A percentile compares a stretch with the other conserved stretches of the same genome.
Conservation (phyloP, 352 stramenopile genomes). For the Globisporangium sylvaticum region DNA sequence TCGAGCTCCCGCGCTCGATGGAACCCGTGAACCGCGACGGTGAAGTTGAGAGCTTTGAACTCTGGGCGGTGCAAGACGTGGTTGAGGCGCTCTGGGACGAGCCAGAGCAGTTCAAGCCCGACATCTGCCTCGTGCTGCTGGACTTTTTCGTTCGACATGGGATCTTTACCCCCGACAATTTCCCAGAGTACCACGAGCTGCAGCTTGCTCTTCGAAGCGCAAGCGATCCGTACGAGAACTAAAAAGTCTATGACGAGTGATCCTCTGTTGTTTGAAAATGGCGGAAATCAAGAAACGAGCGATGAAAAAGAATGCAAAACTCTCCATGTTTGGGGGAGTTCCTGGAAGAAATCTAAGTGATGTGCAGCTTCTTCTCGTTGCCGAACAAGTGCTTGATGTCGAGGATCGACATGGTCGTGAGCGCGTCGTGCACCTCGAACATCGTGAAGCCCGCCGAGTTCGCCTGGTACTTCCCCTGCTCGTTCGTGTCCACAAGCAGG, state of each 20-base stretch:
- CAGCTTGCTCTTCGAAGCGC: conserved; percentile 28
- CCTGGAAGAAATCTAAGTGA: not conserved
- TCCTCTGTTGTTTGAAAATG: not conserved
- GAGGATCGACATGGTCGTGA: conserved; percentile 26
- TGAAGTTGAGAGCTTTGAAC: conserved; percentile 62
- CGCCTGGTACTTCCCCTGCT: conserved; percentile 17
- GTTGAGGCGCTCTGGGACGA: conserved; percentile 35
- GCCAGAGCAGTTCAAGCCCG: conserved; percentile 62
- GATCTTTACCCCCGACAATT: conserved; percentile 56
- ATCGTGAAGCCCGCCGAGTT: conserved; percentile 13
- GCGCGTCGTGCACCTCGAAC: conserved; percentile 23
- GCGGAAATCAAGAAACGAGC: not conserved
- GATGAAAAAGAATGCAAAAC: not conserved
- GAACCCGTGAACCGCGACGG: conserved; percentile 44
- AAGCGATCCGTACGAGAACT: conserved; percentile 21
- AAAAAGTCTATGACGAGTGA: not conserved
- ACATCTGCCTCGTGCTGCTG: conserved; percentile 62
- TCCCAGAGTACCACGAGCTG: conserved; percentile 39
- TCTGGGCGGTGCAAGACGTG: conserved; percentile 38
- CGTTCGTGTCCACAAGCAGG: conserved; percentile 23
- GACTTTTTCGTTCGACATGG: conserved; percentile 67
- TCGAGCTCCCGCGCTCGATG: conserved; percentile 40
- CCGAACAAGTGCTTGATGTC: conserved; percentile 32
- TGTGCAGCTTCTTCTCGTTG: conserved; percentile 21
- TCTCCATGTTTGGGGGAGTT: not conserved